Conservation (phyloP, 2,329 filamentous ascomycete species). For the Stachybotrys elegans region DNA sequence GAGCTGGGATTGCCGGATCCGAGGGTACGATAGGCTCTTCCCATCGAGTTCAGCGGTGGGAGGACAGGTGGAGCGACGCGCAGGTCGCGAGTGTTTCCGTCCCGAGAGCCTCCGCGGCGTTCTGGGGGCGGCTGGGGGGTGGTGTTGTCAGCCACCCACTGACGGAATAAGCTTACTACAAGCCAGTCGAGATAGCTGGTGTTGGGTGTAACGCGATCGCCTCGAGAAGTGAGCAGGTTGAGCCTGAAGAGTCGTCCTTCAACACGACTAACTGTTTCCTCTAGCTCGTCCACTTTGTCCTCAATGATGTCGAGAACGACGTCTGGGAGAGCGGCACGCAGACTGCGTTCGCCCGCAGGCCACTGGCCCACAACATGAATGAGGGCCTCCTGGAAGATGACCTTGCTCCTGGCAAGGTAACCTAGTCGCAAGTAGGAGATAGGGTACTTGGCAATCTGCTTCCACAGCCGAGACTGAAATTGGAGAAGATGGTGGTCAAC, state of each 20-base stretch:
- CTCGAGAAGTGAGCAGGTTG: constrained; percentile 69
- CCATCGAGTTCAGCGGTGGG: constrained; percentile 53
- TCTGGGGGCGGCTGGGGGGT: constrained; percentile 53
- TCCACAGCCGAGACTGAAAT: constrained; percentile 87
- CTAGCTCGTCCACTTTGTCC: constrained; percentile 89
- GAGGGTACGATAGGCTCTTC: constrained; percentile 72
- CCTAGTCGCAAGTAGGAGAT: constrained; percentile 87
- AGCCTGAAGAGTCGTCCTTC: constrained; percentile 80
- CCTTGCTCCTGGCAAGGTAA: constrained; percentile 75
- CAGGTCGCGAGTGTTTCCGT: constrained; percentile 21
- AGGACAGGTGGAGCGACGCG: constrained; percentile 28
- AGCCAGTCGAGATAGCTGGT: constrained; percentile 88
- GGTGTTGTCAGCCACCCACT: constrained; percentile 90
- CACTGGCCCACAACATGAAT: constrained; percentile 94
- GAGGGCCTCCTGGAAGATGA: constrained; percentile 81
- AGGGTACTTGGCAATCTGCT: constrained; percentile 94
- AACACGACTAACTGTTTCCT: constrained; percentile 73
- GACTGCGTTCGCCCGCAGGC: constrained; percentile 73
- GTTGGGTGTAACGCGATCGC: constrained; percentile 74
- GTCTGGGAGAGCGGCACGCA: constrained; percentile 68
- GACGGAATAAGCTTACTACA: constrained; percentile 78
- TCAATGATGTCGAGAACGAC: constrained; percentile 83
- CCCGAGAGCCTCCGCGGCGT: constrained; percentile 22
- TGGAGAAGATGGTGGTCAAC: constrained; percentile 92
- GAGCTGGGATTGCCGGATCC: constrained; percentile 54